Evolutionary conservation across 2,329 filamentous ascomycete species (phyloP), one percentile per base, ranked within the genome.

Genomic region (Claviceps maximensis): DNA sequence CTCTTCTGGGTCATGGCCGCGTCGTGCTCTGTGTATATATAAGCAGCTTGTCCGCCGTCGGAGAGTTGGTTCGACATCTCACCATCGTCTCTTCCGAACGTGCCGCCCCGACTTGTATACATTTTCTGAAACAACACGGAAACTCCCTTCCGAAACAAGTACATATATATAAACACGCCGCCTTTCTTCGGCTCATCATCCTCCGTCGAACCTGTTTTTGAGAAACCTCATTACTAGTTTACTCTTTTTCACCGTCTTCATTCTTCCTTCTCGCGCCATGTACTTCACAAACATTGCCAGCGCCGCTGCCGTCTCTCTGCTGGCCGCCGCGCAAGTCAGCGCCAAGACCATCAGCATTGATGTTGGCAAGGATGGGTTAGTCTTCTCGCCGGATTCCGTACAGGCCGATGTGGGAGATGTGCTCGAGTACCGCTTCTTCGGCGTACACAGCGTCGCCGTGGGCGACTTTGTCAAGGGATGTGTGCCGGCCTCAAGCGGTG

Each of bases 381-480:
- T 55, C 25, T 78, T 76, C 62, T 19, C 38, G 6, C 53, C 53
- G 1, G n/a, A 40, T 45, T 49, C 49, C 5, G 72, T 70, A 8
- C 54, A 50, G 44, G 76, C 74, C 10, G 61, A 63, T 6, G 55
- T 67, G 5, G 75, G 74, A 52, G 73, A 76, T 55, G 58, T 72
- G 3, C 60, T 79, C 51, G 75, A 78, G 63, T 79, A 71, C 64
- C 70, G 74, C 56, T 78, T 73, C 67, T 68, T 68, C 55, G 67
- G 73, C 4, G 60, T 71, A 62, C 76, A 77, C 68, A 71, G 68
- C 29, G 67, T 78, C 42, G 66, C 58, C 17, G 69, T 73, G 57
- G 71, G 72, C 29, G 67, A 71, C 44, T 78, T 77, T 59, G 66
- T 66, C 53, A 66, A 70, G 15, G 75, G 75, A 1, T 80, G 77